A percentile compares a stretch with the other conserved stretches of the same genome.
Evolutionary conservation across 2,329 filamentous ascomycete species (phyloP).

Genomic region (Colletotrichum sp.): DNA sequence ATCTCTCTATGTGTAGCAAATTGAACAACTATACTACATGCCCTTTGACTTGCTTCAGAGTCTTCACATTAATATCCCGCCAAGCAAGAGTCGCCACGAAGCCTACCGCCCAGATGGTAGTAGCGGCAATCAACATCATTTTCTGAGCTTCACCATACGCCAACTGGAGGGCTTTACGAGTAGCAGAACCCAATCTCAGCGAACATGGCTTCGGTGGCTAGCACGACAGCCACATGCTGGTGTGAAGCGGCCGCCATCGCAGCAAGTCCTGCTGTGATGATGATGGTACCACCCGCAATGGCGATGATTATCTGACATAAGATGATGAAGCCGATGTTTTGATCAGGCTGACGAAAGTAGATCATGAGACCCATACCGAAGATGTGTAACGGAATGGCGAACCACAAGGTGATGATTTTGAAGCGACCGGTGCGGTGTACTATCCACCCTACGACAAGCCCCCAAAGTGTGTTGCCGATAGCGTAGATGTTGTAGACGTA

Average conservation of each 20-base stretch:
- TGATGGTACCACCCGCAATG: background rate
- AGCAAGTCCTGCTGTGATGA: background rate
- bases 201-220: slow-evolving; percentile 35
- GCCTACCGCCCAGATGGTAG: background rate
- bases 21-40: background rate
- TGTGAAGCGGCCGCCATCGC: slow-evolving; percentile 1
- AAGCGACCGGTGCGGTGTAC: background rate
- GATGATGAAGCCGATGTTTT: background rate
- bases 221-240: slow-evolving; percentile 32
- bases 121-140: background rate
- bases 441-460: background rate
- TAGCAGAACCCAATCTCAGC: slow-evolving; percentile 23
- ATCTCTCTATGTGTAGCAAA: background rate
- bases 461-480: slow-evolving; percentile 32
- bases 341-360: background rate
- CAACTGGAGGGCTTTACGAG: background rate
- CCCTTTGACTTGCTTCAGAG: background rate
- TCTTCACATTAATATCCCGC: background rate
- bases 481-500: slow-evolving; percentile 37
- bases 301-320: background rate
- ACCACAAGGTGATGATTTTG: background rate
- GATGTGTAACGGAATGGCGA: background rate
- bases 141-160: background rate
- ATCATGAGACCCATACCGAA: background rate
- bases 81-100: background rate